These are phyloP conservation scores for Fusarium sp. DNA, from an alignment of 2,329 filamentous ascomycete species.

Conservation along the genomic window DNA sequence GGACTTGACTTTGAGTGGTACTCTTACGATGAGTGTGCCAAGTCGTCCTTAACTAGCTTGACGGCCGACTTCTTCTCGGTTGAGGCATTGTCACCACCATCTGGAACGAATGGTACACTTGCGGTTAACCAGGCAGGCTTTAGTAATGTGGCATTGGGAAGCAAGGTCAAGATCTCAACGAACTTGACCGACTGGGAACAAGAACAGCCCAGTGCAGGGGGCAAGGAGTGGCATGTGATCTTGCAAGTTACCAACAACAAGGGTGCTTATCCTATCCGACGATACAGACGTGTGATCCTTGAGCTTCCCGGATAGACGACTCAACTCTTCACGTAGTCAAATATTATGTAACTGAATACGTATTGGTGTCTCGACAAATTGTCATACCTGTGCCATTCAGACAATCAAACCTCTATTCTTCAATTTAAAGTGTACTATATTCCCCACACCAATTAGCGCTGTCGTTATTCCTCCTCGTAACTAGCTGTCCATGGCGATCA, in stretches of 20 bases:
- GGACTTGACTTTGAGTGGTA: constrained; percentile 21
- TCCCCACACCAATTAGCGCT: too few species aligned
- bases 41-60: constrained; percentile 4
- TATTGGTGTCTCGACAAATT: too few species aligned
- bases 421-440: too few species aligned
- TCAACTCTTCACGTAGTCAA: too few species aligned
- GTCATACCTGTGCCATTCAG: too few species aligned
- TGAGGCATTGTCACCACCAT: background rate
- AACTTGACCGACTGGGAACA: constrained; percentile 1
- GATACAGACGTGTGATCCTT: background rate
- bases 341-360: too few species aligned
- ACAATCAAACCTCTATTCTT: too few species aligned
- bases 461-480: too few species aligned
- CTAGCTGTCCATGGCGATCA: too few species aligned
- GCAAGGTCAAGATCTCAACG: background rate
- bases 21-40: constrained; percentile 5
- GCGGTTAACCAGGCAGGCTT: constrained; percentile 13
- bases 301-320: background rate
- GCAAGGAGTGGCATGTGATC: constrained; percentile 25
- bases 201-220: constrained; percentile 6
- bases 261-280: constrained; percentile 4
- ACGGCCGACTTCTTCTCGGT: constrained; percentile 3
- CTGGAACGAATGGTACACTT: constrained; percentile 2
- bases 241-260: constrained; percentile 27
- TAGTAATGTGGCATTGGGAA: constrained; percentile 5